Evolutionary conservation across 225 moss, liverwort and hornwort species (phyloP), one percentile per base, ranked within the genome.

Genomic region (Asterella californica): DNA sequence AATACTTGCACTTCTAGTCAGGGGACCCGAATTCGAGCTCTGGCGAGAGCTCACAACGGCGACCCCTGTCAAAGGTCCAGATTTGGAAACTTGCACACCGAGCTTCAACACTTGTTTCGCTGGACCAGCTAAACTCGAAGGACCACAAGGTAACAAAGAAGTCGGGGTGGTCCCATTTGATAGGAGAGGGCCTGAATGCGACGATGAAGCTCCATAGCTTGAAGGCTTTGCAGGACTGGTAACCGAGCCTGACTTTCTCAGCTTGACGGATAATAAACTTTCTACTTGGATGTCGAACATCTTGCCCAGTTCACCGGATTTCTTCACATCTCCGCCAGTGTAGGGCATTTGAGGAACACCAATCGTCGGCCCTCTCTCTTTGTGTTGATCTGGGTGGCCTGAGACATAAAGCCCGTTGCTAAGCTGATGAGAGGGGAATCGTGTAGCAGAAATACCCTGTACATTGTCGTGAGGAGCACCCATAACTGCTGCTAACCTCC

Each of bases 401-500:
- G 96, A 96, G 0, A 96, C 96, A 42, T 93, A 94, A 21, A 96
- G 91, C 60, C 96, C 96, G 69, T 93, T 96, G 90, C 91, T 94
- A 14, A 96, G 89, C 86, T 96, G 96, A 71, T 96, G 96, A 0
- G 93, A 91, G 0, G 93, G 86, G 45, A 88, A 88, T 4, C 92
- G 84, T 30, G 85, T 79, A 0, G 76, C 72, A 24, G 78, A 86
- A 54, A 84, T 76, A 46, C 85, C 33, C 32, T 81, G 65, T 25
- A 82, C 52, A 69, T 79, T 85, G 45, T 80, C 83, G 22, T 80
- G 76, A 7, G 86, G 83, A 67, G 79, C 81, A 75, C 90, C 92
- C 90, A 89, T 84, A 30, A 34, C 54, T 75, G 34, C 75, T 75
- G 19, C 29, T 75, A 11, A 27, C 45, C 46, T 46, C 71, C 37